These are phyloP conservation scores for Beauveria scarabaeidicola DNA, from an alignment of 2,329 filamentous ascomycete genomes.

Conservation along the genomic window DNA sequence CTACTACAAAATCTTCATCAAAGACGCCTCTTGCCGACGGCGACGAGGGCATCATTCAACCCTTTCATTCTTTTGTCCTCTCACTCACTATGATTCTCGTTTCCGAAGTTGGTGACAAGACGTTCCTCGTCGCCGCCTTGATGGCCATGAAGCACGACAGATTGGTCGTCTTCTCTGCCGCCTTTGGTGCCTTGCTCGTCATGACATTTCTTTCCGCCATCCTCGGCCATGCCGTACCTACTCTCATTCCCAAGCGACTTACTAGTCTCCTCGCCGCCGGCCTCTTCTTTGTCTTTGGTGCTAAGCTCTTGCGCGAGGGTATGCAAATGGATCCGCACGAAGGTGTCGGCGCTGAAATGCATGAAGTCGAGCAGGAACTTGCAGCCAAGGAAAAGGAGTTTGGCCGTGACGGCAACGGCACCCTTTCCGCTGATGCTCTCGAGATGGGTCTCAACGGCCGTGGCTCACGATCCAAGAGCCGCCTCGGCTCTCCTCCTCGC, in stretches of 20 bases:
- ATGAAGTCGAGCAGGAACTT: constrained; percentile 88
- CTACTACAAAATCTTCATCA: constrained; percentile 15
- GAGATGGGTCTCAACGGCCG: constrained; percentile 68
- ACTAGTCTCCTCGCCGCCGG: constrained; percentile 80
- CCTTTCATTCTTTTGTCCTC: constrained; percentile 80
- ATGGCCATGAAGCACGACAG: constrained; percentile 99
- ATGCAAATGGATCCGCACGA: constrained; percentile 82
- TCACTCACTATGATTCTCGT: constrained; percentile 97
- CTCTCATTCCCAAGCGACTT: constrained; percentile 80
- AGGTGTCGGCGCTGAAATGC: constrained; percentile 93
- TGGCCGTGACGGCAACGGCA: constrained; percentile 52
- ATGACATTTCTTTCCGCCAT: constrained; percentile 96
- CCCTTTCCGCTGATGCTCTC: constrained; percentile 65
- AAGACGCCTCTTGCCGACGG: constrained; percentile 25
- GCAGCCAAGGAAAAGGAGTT: constrained; percentile 85
- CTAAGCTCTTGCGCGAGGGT: constrained; percentile 75
- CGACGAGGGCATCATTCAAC: constrained; percentile 59
- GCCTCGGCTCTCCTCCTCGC: constrained; percentile 70
- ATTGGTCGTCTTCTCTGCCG: constrained; percentile 86
- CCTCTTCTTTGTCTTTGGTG: constrained; percentile 85
- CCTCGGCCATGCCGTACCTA: constrained; percentile 84
- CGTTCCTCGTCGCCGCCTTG: constrained; percentile 89
- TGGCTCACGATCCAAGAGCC: constrained; percentile 64
- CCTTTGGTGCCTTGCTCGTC: constrained; percentile 80
- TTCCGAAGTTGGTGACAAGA: constrained; percentile 97